Conservation (phyloP, 345 rosid genomes). For the Theobroma cacao region DNA sequence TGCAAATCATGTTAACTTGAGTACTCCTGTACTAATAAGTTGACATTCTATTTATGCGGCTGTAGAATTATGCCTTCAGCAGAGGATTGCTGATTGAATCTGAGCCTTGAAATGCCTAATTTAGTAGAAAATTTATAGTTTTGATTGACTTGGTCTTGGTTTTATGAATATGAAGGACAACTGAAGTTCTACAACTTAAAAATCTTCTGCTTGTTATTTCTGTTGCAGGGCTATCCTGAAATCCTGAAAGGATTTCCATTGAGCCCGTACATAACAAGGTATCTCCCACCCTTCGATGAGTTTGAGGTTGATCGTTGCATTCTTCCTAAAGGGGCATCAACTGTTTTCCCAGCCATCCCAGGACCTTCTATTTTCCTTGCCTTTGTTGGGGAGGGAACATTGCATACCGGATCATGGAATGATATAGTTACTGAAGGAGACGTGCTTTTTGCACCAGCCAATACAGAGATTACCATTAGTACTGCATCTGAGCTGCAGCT, state of each 20-base stretch:
- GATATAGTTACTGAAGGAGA: constrained; percentile 60
- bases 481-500: constrained; percentile 57
- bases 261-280: constrained; percentile 66
- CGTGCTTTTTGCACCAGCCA: constrained; percentile 76
- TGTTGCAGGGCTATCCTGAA: constrained; percentile 81
- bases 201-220: constrained; percentile 17
- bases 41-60: background rate
- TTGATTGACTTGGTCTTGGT: background rate
- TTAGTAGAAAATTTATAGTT: background rate
- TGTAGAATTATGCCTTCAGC: background rate
- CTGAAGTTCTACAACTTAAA: background rate
- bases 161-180: background rate
- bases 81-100: background rate
- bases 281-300: constrained; percentile 90
- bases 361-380: constrained; percentile 87
- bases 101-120: background rate
- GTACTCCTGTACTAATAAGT: background rate
- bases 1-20: background rate
- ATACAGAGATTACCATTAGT: constrained; percentile 47
- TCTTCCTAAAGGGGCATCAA: constrained; percentile 62
- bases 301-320: constrained; percentile 80
- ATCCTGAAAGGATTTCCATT: constrained; percentile 71
- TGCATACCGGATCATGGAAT: constrained; percentile 35
- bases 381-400: constrained; percentile 58
- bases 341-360: constrained; percentile 59